Evolutionary conservation across 371 early-diverging fungal genomes (phyloP), one percentile per base, ranked within the genome.

Genomic region (Apophysomyces trapeziformis): DNA sequence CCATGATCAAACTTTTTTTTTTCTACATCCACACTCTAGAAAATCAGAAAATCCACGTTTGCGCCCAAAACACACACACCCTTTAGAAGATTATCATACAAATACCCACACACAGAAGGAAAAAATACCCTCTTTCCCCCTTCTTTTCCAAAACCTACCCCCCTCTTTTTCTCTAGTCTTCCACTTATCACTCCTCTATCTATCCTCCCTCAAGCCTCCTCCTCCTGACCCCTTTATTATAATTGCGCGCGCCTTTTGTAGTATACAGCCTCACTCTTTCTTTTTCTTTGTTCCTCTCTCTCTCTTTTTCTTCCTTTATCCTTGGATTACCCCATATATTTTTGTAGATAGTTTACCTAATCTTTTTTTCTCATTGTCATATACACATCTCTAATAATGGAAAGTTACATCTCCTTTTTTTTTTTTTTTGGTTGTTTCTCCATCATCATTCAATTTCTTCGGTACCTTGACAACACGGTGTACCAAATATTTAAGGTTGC

Each of bases 221-320:
- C 9, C 41, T 39, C 41, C 41, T 60, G 32, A 14, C 41, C 32
- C 45, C 44, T 39, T 44, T 39, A 37, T 60, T 44, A 39, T 32
- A 43, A 43, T 60, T 47, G 59, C 36, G 47, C 45, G 47, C 50
- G 38, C 36, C 6, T 14, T 39, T 26, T 50, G 54, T 50, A 50
- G 54, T 50, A 50, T 50, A 45, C n/a, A 35, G 18, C 38, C 65
- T 41, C 16, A 26, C 57, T 44, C 65, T 26, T 58, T 45, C 21
- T 50, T 26, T 14, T 38, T 38, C 38, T 50, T 16, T 50, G 54
- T 7, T 21, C 54, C 54, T 21, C 32, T 26, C 32, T 26, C 32
- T 26, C 1, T 26, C 32, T 26, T 18, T 50, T 16, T 50, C 21
- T 7, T 21, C 32, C 54, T 7, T 26, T 26, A 26, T 26, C 32